phyloP scores from a whole-genome alignment of 2,329 filamentous ascomycete species.

The Cordyceps javanica region DNA sequence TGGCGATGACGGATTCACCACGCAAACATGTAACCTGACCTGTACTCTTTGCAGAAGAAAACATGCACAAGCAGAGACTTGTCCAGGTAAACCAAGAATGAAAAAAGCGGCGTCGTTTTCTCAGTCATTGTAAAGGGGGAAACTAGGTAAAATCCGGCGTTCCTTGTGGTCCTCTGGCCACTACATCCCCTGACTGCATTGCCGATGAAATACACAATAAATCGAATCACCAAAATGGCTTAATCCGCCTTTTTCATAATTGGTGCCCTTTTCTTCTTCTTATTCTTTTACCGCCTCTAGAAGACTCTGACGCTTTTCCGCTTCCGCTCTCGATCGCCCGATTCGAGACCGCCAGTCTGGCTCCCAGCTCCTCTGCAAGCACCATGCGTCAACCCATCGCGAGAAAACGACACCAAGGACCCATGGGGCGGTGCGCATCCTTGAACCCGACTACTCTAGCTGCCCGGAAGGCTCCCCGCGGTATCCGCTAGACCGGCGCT shows the following conservation, averaged over 20 bases:
- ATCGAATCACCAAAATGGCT: not conserved
- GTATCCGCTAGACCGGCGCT: not conserved
- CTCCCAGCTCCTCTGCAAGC: not conserved
- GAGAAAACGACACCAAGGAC: not conserved
- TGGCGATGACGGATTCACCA: not conserved
- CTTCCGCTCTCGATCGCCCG: not conserved
- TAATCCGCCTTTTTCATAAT: too few species aligned
- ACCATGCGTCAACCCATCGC: not conserved
- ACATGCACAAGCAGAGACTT: not conserved
- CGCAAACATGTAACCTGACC: not conserved
- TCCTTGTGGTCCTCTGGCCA: not conserved
- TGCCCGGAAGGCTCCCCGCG: constrained; percentile 6
- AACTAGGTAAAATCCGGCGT: constrained; percentile 1
- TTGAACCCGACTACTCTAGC: constrained; percentile 2
- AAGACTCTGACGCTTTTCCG: not conserved
- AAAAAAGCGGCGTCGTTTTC: not conserved
- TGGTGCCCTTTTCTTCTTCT: too few species aligned
- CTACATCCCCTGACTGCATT: not conserved
- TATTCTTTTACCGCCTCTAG: not conserved
- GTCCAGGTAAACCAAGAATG: too few species aligned
- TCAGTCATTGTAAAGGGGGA: not conserved
- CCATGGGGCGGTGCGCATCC: not conserved
- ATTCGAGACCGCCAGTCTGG: not conserved
- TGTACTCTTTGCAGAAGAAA: not conserved
- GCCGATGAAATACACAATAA: not conserved